These are phyloP conservation scores for Ajuga chamaepitys DNA, from an alignment of 257 asterid species.

Conservation along the genomic window DNA sequence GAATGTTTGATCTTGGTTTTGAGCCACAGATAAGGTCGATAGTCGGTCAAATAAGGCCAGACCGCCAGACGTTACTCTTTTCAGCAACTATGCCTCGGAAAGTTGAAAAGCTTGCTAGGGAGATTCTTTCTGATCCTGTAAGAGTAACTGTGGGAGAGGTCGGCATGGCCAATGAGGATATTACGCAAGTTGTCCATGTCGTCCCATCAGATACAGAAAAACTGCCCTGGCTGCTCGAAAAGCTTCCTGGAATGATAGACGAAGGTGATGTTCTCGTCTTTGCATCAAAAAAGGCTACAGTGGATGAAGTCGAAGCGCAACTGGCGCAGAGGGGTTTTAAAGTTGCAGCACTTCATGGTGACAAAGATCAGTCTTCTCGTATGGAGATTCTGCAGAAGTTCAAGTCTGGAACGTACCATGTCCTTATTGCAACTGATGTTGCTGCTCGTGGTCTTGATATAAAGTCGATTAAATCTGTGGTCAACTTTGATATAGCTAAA, in stretches of 20 bases:
- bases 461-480: slow-evolving; percentile 93
- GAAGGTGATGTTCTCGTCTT: slow-evolving; percentile 90
- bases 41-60: slow-evolving; percentile 96
- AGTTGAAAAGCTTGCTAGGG: slow-evolving; percentile 96
- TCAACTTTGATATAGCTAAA: slow-evolving; percentile 88
- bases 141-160: slow-evolving; percentile 97
- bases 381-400: slow-evolving; percentile 83
- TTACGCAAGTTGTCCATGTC: slow-evolving; percentile 82
- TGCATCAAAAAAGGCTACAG: slow-evolving; percentile 88
- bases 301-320: slow-evolving; percentile 81
- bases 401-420: slow-evolving; percentile 85
- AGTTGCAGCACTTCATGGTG: slow-evolving; percentile 97
- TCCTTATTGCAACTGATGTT: slow-evolving; percentile 97
- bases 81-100: slow-evolving; percentile 98
- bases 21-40: slow-evolving; percentile 97
- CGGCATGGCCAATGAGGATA: slow-evolving; percentile 97
- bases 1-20: slow-evolving; percentile 99
- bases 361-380: slow-evolving; percentile 97
- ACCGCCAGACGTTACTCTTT: slow-evolving; percentile 90
- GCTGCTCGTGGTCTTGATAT: slow-evolving; percentile 99
- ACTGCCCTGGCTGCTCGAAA: slow-evolving; percentile 87
- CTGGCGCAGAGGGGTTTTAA: slow-evolving; percentile 60
- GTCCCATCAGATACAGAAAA: slow-evolving; percentile 77
- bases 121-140: slow-evolving; percentile 85
- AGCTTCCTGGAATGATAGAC: slow-evolving; percentile 85